Evolutionary conservation across 805 yeast species (phyloP).

Genomic region (Candida saitoana): DNA sequence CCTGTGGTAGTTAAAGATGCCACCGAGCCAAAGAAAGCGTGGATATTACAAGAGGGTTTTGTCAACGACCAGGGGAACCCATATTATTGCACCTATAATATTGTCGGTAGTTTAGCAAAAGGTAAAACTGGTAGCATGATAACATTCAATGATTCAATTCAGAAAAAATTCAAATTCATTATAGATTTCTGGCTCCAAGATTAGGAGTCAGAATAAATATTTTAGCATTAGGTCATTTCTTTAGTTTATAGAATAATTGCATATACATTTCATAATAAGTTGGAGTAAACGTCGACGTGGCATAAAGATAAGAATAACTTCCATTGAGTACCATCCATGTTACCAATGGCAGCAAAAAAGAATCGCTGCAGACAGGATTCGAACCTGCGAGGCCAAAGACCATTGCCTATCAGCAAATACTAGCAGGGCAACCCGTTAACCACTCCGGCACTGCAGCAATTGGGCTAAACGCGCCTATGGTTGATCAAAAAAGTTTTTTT

Average conservation of each 20-base stretch:
- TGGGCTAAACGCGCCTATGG: constrained; percentile 1
- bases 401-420: constrained; percentile 31
- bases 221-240: background rate
- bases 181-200: constrained; percentile 24
- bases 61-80: constrained; percentile 14
- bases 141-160: constrained; percentile 11
- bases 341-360: constrained; percentile 13
- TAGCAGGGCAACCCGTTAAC: constrained; percentile 50
- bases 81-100: constrained; percentile 33
- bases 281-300: too few relatives aligned
- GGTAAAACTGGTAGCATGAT: constrained; percentile 17
- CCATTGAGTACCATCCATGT: too few relatives aligned
- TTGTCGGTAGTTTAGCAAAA: constrained; percentile 20
- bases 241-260: constrained; percentile 1
- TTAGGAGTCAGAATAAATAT: background rate
- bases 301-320: too few relatives aligned
- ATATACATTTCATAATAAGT: background rate
- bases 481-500: background rate
- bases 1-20: constrained; percentile 13
- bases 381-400: constrained; percentile 50
- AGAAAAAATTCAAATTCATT: constrained; percentile 14
- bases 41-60: constrained; percentile 18
- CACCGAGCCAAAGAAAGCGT: constrained; percentile 25
- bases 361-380: constrained; percentile 49
- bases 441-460: constrained; percentile 49